phyloP scores from a whole-genome alignment of 2,329 filamentous ascomycete species.

The Chaetomiaceae sp. region DNA sequence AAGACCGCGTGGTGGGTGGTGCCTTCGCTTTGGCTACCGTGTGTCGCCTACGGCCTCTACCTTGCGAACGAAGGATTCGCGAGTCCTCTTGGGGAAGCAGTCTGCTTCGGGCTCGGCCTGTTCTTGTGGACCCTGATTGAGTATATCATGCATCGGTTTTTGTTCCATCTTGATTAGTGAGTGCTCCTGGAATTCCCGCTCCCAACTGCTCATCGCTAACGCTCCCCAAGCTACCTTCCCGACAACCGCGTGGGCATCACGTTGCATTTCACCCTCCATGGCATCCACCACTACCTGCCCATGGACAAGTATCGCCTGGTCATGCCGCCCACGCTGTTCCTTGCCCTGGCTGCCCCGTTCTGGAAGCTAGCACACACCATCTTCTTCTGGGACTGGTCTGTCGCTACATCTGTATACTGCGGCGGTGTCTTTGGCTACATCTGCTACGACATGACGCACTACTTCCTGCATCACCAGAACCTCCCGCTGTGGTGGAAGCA shows the following conservation, averaged over 20 bases:
- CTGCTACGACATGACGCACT: conserved; percentile 95
- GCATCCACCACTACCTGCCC: conserved; percentile 97
- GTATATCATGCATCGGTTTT: conserved; percentile 80
- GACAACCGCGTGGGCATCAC: conserved; percentile 87
- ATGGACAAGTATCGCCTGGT: conserved; percentile 98
- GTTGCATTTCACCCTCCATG: conserved; percentile 87
- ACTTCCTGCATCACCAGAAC: conserved; percentile 95
- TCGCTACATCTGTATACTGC: conserved; percentile 72
- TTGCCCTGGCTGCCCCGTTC: conserved; percentile 80
- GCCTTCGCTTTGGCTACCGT: conserved; percentile 80
- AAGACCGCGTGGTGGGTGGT: conserved; percentile 94
- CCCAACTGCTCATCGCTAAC: conserved; percentile 29
- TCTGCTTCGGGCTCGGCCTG: conserved; percentile 67
- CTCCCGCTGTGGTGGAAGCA: conserved; percentile 84
- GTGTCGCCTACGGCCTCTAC: conserved; percentile 66
- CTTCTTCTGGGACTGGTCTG: conserved; percentile 81
- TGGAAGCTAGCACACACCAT: conserved; percentile 83
- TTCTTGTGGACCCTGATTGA: conserved; percentile 86
- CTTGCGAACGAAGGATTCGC: conserved; percentile 60
- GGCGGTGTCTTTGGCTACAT: conserved; percentile 95
- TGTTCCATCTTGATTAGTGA: conserved; percentile 92
- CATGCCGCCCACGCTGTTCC: conserved; percentile 89
- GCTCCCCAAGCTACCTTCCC: conserved; percentile 64
- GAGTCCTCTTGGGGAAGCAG: conserved; percentile 42
- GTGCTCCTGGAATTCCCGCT: conserved; percentile 32